Conservation (phyloP, 257 asterid species). For the Catharanthus roseus region DNA sequence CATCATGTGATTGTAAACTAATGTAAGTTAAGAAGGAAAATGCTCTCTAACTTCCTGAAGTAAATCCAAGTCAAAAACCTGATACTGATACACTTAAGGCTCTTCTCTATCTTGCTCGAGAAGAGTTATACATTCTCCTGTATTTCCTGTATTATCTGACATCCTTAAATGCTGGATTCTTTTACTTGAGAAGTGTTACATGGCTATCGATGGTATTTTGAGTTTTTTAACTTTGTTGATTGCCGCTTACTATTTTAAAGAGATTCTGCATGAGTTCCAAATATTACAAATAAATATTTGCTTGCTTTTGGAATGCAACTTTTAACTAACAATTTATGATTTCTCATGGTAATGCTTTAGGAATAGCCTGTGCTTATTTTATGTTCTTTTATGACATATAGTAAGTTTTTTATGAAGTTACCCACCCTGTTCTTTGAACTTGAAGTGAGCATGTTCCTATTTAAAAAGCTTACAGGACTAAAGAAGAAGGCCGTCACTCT, state of each 20-base stretch:
- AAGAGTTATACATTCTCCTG: neutral
- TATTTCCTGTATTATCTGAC: neutral
- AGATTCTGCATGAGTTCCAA: neutral
- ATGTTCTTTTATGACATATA: neutral
- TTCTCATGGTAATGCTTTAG: neutral
- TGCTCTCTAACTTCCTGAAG: neutral
- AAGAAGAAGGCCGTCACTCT: conserved; percentile 56
- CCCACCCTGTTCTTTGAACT: conserved; percentile 4
- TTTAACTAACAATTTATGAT: neutral
- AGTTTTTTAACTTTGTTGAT: neutral
- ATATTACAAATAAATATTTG: neutral
- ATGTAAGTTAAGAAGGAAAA: conserved; percentile 4
- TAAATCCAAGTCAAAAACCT: neutral
- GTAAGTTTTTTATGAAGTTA: neutral
- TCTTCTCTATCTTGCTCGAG: neutral
- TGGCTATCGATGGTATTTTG: neutral
- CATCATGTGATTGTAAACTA: neutral
- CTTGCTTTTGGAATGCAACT: neutral
- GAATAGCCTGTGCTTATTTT: neutral
- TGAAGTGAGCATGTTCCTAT: conserved; percentile 19
- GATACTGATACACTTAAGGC: neutral
- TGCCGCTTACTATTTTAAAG: neutral
- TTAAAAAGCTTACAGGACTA: conserved; percentile 74
- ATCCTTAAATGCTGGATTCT: neutral
- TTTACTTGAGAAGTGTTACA: neutral